phyloP scores from a whole-genome alignment of 2,329 filamentous ascomycete genomes.

The Xylaria multiplex region DNA sequence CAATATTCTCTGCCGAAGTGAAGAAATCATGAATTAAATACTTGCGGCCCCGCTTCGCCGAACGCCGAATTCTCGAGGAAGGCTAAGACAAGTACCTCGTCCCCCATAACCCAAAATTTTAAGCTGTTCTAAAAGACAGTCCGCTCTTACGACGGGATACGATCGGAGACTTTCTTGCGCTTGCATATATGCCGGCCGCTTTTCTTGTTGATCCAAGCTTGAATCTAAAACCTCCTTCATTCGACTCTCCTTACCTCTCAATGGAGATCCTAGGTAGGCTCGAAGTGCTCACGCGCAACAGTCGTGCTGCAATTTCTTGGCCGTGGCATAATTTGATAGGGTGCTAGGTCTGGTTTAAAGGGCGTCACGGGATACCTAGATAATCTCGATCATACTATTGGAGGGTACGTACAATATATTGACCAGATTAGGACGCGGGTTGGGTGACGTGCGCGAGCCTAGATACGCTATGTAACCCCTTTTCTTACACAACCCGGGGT shows the following conservation, averaged over 20 bases:
- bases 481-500: constrained; percentile 20
- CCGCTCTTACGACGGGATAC: background rate
- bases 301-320: constrained; percentile 2
- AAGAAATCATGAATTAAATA: background rate
- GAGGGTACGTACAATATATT: constrained; percentile 19
- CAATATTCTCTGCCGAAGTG: background rate
- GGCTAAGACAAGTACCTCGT: background rate
- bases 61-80: background rate
- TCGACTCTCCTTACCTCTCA: constrained; percentile 5
- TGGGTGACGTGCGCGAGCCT: constrained; percentile 25
- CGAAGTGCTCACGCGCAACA: constrained; percentile 20
- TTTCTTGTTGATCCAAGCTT: constrained; percentile 17
- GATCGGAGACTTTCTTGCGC: background rate
- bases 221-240: constrained; percentile 32
- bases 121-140: background rate
- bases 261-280: constrained; percentile 2
- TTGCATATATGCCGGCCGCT: constrained; percentile 6
- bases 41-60: no score
- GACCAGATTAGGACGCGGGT: constrained; percentile 22
- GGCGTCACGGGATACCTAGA: constrained; percentile 6
- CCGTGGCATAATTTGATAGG: constrained; percentile 30
- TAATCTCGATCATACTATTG: constrained; percentile 17
- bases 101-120: background rate
- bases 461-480: constrained; percentile 29
- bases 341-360: background rate